These are phyloP conservation scores for Athelia sp. DNA, from an alignment of 1,284 basidiomycete genomes.

Conservation along the genomic window DNA sequence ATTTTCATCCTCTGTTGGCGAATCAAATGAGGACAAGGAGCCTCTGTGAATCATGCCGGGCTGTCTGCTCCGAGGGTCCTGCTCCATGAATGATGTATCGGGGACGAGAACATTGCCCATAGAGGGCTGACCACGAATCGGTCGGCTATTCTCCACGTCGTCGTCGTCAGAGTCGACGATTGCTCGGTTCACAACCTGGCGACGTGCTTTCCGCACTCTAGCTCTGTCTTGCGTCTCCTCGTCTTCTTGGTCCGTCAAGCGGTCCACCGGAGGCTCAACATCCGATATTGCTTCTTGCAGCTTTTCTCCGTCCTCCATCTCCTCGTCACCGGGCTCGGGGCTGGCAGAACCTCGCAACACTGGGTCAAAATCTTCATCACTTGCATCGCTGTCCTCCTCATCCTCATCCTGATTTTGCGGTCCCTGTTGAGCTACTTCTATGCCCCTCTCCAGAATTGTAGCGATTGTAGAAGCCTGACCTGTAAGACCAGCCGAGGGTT, in stretches of 20 bases:
- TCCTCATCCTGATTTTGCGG: conserved; percentile 18
- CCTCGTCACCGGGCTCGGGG: conserved; percentile 18
- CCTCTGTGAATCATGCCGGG: conserved; percentile 18
- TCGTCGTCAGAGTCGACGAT: conserved; percentile 36
- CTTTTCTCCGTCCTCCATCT: conserved; percentile 11
- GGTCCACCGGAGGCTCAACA: conserved; percentile 9
- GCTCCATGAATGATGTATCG: conserved; percentile 10
- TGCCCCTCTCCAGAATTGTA: conserved; percentile 22
- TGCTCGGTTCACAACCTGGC: conserved; percentile 15
- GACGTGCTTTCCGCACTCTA: background rate
- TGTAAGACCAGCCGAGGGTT: conserved; percentile 12
- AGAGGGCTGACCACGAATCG: background rate
- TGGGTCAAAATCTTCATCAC: conserved; percentile 38
- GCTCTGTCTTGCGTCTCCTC: conserved; percentile 5
- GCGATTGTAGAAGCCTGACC: conserved; percentile 11
- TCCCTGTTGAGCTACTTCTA: conserved; percentile 7
- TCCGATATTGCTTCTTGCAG: conserved; percentile 2
- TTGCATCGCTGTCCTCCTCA: conserved; percentile 31
- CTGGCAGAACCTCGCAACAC: conserved; percentile 28
- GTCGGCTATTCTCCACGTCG: conserved; percentile 8
- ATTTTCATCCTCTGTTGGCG: conserved; percentile 55
- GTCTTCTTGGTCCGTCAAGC: conserved; percentile 2
- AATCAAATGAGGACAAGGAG: conserved; percentile 42
- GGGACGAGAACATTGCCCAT: conserved; percentile 14
- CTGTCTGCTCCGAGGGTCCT: background rate